Percentiles rank a stretch among this genome's conserved stretches.
phyloP scores from a whole-genome alignment of 345 rosid species.

The Microthlaspi erraticum region DNA sequence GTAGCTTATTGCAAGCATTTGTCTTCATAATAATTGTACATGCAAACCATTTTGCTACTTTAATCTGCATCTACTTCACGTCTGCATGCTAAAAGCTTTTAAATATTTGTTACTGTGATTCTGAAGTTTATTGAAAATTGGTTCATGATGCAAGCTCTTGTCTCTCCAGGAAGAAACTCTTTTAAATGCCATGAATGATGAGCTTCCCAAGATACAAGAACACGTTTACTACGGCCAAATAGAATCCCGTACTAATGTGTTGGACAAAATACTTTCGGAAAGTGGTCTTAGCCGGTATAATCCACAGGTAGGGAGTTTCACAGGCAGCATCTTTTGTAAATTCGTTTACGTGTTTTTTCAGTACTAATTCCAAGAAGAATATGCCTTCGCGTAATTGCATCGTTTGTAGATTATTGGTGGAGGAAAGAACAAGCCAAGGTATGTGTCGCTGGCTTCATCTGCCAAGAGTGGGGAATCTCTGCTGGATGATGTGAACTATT shows the following conservation, averaged over 20 bases:
- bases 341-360: conserved; percentile 12
- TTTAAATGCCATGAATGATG: conserved; percentile 91
- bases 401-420: conserved; percentile 66
- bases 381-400: conserved; percentile 34
- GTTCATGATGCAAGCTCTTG: conserved; percentile 36
- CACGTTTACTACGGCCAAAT: conserved; percentile 94
- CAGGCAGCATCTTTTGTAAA: conserved; percentile 21
- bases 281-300: conserved; percentile 90
- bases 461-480: conserved; percentile 62
- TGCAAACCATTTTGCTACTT: conserved; percentile 26
- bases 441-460: conserved; percentile 69
- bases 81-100: conserved; percentile 31
- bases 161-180: conserved; percentile 76
- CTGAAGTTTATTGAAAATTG: conserved; percentile 13
- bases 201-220: conserved; percentile 92
- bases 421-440: conserved; percentile 70
- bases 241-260: conserved; percentile 78
- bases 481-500: conserved; percentile 68
- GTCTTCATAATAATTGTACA: conserved; percentile 3
- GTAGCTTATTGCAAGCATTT: conserved; percentile 20
- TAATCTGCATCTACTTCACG: conserved; percentile 21
- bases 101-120: background rate
- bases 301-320: conserved; percentile 67
- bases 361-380: conserved; percentile 23
- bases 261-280: conserved; percentile 88